Base-by-base conservation (phyloP, 805 yeast species). In the Yamadazyma scolyti region DNA sequence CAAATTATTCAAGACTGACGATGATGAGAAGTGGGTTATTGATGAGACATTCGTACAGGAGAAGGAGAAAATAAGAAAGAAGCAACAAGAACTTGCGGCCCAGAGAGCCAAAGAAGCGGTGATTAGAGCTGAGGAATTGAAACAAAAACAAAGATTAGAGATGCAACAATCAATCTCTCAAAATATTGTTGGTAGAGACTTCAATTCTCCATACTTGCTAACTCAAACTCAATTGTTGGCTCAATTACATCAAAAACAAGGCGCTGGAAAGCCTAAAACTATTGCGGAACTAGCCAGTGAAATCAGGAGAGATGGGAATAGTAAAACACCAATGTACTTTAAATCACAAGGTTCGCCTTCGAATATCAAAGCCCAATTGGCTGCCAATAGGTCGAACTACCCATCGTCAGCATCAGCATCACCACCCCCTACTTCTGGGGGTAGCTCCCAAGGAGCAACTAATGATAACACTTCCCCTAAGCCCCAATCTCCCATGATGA, bases 21-120 rank as follows among this genome's bases (percentile, higher is more conserved):
- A 35, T 30, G 96, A 95, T 35, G 89, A 95, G 94, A 61, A 85
- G 18, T 90, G 96, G 95, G 90, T 90, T 3, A 64, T 93, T 23
- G 96, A 93, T 59, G 95, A 87, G 39, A 82, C 77, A 37, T 86
- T 80, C 40, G 75, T 84, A 35, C 79, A 79, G 13, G 96, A 88
- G 46, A 77, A 84, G 56, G 97, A 89, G 50, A 76, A 71, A 39
- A 78, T 71, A 27, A 76, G 84, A 57, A 54, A 52, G 53, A 75
- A 75, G 31, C 82, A 77, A 52, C 75, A 77, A 33, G 84, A 79
- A 46, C 67, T 71, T 32, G 80, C 83, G 4, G 74, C 79, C 25
- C 74, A 79, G 3, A 68, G 65, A 47, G 77, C 79, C 4, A 69
- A 69, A 40, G 77, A 75, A 15, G 79, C 77, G 2, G 75, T 75